phyloP scores from a whole-genome alignment of 805 yeast genomes.

The Sugiyamaella qingdaonensis region DNA sequence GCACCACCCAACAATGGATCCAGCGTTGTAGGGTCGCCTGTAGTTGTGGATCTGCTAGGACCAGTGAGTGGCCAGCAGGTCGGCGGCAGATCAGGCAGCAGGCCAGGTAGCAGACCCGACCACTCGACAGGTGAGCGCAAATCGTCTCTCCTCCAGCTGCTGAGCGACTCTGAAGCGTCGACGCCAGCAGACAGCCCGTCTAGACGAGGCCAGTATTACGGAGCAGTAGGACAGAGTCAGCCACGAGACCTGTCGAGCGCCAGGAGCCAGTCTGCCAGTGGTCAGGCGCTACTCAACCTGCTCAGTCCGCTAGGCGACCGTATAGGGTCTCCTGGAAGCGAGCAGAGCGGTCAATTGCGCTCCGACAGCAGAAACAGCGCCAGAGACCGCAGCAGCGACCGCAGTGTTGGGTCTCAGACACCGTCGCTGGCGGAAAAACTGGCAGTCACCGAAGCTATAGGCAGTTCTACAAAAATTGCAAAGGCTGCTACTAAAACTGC shows the following conservation, averaged over 20 bases:
- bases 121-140: neutral
- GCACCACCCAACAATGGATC: neutral
- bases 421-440: no score
- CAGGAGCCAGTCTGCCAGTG: neutral
- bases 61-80: neutral
- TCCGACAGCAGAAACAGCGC: no score
- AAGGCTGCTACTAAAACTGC: no score
- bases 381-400: no score
- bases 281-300: constrained; percentile 7
- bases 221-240: neutral
- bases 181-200: neutral
- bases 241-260: neutral
- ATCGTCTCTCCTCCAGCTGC: neutral
- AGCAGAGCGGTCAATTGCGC: no score
- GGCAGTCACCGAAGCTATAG: no score
- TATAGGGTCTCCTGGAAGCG: neutral
- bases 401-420: no score
- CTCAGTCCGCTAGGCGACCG: neutral
- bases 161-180: neutral
- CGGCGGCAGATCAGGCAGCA: neutral
- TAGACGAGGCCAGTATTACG: neutral
- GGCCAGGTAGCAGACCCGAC: neutral
- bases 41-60: neutral
- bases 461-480: no score
- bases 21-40: no score